Conservation (phyloP, 495 filamentous ascomycete genomes). For the Lophiotrema nucula region DNA sequence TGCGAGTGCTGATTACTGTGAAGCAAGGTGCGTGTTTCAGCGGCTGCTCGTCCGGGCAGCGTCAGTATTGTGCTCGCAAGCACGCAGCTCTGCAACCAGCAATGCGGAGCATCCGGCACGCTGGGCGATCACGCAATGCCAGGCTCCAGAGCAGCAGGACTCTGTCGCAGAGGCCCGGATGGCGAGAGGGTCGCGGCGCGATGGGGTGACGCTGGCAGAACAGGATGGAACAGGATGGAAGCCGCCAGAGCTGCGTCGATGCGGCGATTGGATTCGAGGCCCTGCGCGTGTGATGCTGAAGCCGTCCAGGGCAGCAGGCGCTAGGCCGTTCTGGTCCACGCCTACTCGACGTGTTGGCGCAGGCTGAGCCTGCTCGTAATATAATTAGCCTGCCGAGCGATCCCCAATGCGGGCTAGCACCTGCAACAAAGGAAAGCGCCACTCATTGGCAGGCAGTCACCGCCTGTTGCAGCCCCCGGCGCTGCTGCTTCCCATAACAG, state of each 20-base stretch:
- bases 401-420: no score
- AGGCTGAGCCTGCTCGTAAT: no score
- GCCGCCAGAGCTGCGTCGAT: no score
- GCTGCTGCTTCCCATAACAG: background rate
- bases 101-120: background rate
- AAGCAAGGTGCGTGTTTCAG: conserved; percentile 11
- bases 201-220: no score
- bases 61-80: background rate
- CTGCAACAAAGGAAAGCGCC: background rate
- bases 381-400: no score
- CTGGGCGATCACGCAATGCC: background rate
- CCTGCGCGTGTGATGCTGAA: background rate
- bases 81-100: background rate
- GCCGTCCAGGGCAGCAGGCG: no score
- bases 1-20: conserved; percentile 3
- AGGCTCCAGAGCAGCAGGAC: background rate
- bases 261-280: background rate
- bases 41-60: background rate
- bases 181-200: background rate
- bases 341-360: no score
- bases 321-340: no score
- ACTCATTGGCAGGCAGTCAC: background rate
- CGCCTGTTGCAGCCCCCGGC: background rate
- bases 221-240: background rate
- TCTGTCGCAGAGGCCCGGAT: background rate